These are phyloP conservation scores for Fusarium buxicola DNA, from an alignment of 2,329 filamentous ascomycete genomes.

Conservation along the genomic window DNA sequence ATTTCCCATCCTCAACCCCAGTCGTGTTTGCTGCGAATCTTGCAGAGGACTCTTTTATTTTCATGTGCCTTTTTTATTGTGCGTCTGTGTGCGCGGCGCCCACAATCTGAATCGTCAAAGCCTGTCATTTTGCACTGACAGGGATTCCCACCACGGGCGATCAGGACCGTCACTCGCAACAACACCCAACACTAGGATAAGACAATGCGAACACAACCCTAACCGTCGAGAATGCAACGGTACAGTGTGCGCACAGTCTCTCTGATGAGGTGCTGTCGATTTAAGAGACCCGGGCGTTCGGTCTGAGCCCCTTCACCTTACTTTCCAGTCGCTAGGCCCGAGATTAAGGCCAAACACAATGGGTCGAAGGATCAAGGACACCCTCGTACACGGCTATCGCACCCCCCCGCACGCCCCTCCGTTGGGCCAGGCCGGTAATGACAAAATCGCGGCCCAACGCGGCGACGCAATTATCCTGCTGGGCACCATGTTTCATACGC, in stretches of 20 bases:
- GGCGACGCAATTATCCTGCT: conserved; percentile 40
- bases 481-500: conserved; percentile 46
- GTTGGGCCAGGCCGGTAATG: conserved; percentile 41
- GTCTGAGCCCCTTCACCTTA: conserved; percentile 46
- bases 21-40: conserved; percentile 29
- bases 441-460: conserved; percentile 45
- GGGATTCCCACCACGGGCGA: conserved; percentile 25
- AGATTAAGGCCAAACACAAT: conserved; percentile 46
- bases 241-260: conserved; percentile 39
- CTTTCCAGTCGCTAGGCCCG: conserved; percentile 36
- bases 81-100: conserved; percentile 27
- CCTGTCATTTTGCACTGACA: conserved; percentile 30
- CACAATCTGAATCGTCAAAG: conserved; percentile 30
- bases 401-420: conserved; percentile 37
- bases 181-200: conserved; percentile 26
- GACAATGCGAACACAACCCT: conserved; percentile 32
- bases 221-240: conserved; percentile 27
- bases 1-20: conserved; percentile 35
- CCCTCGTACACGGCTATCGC: conserved; percentile 19
- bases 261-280: background rate
- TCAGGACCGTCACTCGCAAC: conserved; percentile 15
- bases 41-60: conserved; percentile 26
- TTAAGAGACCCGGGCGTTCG: conserved; percentile 36
- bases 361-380: conserved; percentile 37
- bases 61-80: conserved; percentile 32